Conservation (phyloP, 2,329 filamentous ascomycete genomes). For the Aspergillus glaucus region DNA sequence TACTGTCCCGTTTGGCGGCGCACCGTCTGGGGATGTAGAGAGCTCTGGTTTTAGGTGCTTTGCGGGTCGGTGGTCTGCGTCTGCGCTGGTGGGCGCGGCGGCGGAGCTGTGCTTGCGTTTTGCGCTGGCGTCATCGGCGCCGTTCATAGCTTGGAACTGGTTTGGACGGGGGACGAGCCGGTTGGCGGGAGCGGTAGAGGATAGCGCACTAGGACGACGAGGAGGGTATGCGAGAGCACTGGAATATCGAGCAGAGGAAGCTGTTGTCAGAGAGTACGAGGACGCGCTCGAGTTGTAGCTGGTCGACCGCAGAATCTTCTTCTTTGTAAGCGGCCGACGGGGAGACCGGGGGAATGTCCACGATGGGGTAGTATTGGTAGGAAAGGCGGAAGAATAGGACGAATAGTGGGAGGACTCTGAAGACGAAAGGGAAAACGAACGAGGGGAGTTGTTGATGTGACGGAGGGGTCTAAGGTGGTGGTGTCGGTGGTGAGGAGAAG, state of each 20-base stretch:
- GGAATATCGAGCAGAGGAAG: not conserved
- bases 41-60: constrained; percentile 50
- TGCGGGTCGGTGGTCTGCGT: constrained; percentile 44
- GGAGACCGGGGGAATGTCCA: not conserved
- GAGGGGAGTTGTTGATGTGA: not conserved
- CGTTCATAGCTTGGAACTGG: constrained; percentile 30
- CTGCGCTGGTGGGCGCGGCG: constrained; percentile 24
- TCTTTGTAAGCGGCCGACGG: constrained; percentile 1
- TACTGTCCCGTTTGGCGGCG: constrained; percentile 38
- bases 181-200: not conserved
- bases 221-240: constrained; percentile 1
- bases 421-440: not conserved
- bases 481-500: constrained; percentile 7
- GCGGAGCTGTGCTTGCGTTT: constrained; percentile 54
- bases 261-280: not conserved
- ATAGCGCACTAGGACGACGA: not conserved
- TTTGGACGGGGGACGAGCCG: not conserved
- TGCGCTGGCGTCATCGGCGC: constrained; percentile 39
- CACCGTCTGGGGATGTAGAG: constrained; percentile 37
- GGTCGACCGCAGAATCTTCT: not conserved
- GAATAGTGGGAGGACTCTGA: constrained; percentile 7
- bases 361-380: not conserved
- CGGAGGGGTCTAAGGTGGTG: constrained; percentile 6
- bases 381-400: not conserved
- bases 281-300: not conserved